phyloP scores from a whole-genome alignment of 192 early-diverging fungal species.

The Diversispora epigaea region DNA sequence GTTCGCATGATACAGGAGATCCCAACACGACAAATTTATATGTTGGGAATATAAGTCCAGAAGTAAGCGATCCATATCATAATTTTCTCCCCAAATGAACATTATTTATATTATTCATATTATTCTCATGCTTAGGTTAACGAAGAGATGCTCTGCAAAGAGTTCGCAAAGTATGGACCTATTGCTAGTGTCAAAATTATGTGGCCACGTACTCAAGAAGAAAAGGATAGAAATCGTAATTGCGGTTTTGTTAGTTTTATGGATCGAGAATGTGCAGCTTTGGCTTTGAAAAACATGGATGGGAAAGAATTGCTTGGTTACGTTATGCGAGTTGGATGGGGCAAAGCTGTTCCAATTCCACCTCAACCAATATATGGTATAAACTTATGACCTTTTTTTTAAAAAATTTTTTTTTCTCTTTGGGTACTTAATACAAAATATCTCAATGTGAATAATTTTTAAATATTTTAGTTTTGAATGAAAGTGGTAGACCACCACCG shows the following conservation, averaged over 20 bases:
- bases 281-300: slow-evolving; percentile 73
- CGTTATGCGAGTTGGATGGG: slow-evolving; percentile 76
- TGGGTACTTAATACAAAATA: neutral
- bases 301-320: slow-evolving; percentile 62
- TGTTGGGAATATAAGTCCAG: slow-evolving; percentile 76
- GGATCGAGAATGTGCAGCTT: slow-evolving; percentile 67
- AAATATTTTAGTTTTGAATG: slow-evolving; percentile 37
- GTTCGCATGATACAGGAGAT: slow-evolving; percentile 75
- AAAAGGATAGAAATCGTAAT: slow-evolving; percentile 73
- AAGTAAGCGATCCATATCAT: slow-evolving; percentile 30
- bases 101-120: neutral
- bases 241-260: slow-evolving; percentile 92
- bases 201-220: slow-evolving; percentile 90
- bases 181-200: slow-evolving; percentile 93
- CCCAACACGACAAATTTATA: slow-evolving; percentile 81
- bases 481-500: slow-evolving; percentile 30
- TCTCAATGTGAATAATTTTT: neutral
- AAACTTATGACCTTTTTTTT: neutral
- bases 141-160: slow-evolving; percentile 69
- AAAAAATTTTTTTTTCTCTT: neutral
- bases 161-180: slow-evolving; percentile 79
- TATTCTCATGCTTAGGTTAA: slow-evolving; percentile 41
- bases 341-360: slow-evolving; percentile 77
- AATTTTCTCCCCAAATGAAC: neutral
- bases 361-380: slow-evolving; percentile 70